Evolutionary conservation across 768 basidiomycete genomes (phyloP).

Genomic region (Collybiopsis confluens): DNA sequence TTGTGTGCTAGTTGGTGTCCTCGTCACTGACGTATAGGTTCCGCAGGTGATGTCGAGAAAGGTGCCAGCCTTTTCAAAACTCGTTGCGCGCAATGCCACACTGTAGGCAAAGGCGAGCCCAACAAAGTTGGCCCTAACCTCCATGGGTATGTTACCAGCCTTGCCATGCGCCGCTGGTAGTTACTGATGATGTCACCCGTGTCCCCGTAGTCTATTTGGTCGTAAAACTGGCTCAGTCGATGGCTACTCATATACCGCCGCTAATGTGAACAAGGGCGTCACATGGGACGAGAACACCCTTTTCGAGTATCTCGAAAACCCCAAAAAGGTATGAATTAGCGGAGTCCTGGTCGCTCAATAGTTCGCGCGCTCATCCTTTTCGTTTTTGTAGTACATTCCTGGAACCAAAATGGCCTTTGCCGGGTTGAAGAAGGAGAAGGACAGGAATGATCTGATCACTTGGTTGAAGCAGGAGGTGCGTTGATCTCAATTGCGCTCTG

Average conservation of each 20-base stretch:
- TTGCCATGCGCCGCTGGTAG: too few relatives aligned
- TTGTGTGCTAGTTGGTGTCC: background rate
- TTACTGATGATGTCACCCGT: background rate
- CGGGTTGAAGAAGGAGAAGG: conserved; percentile 98
- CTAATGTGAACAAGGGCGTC: conserved; percentile 94
- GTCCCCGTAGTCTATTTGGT: conserved; percentile 61
- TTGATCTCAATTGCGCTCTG: conserved; percentile 20
- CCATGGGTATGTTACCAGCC: conserved; percentile 84
- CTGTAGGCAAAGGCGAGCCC: conserved; percentile 67
- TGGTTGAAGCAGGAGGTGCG: conserved; percentile 64
- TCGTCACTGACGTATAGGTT: background rate
- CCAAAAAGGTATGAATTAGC: conserved; percentile 73
- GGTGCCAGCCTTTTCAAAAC: conserved; percentile 97
- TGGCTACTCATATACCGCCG: conserved; percentile 88
- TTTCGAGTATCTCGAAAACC: conserved; percentile 95
- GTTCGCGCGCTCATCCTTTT: background rate
- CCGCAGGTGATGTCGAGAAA: conserved; percentile 77
- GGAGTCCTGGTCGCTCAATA: background rate
- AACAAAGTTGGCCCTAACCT: conserved; percentile 96
- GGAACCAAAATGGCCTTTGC: conserved; percentile 99
- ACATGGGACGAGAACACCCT: conserved; percentile 84
- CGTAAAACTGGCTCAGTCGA: conserved; percentile 84
- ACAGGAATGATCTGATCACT: conserved; percentile 91
- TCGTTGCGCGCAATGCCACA: conserved; percentile 93
- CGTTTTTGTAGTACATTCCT: conserved; percentile 73